Evolutionary conservation across 805 yeast genomes (phyloP), one percentile per base, ranked within the genome.

Genomic region (Ogataea paradorogensis): DNA sequence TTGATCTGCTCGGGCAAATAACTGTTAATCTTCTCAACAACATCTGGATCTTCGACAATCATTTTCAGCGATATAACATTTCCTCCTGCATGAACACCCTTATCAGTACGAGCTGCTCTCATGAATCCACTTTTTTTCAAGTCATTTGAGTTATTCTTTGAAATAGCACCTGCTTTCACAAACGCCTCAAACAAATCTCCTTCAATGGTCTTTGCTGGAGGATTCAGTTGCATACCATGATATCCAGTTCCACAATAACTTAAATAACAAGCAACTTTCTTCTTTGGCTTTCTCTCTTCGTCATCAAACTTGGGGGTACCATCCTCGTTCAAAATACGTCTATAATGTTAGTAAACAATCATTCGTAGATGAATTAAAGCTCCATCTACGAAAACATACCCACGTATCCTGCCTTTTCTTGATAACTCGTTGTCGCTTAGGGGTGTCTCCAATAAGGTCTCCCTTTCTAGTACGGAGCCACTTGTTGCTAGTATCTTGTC

Each of bases 71-170:
- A 83, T 30, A 91, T 76, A 15, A 89, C 88, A 60, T 90, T 90
- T 21, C 97, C 97, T 2, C 96, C 96, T 9, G 98, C 97, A 64
- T 90, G 98, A 16, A 90, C 98, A 45, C 97, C 98, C 63, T 91
- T 91, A 62, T 90, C 98, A 3, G 91, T 84, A 66, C 91, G 73
- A 4, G 91, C 91, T 37, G 90, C 87, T 62, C 93, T 73, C 86
- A 81, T 82, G 57, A 91, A 85, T 0, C 93, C 89, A 38, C 80
- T 77, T 59, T 90, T 90, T 58, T 87, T 89, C 54, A 90, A 77
- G 59, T 91, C 97, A 43, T 80, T 83, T 6, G 95, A 78, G 62
- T 90, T 90, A 53, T 85, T 93, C 43, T 78, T 77, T 1, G 95
- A 84, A 41, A 90, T 77, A 4, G 95, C 96, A 14, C 95, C 97